phyloP scores from a whole-genome alignment of 768 basidiomycete species.

The Amanita muscaria region DNA sequence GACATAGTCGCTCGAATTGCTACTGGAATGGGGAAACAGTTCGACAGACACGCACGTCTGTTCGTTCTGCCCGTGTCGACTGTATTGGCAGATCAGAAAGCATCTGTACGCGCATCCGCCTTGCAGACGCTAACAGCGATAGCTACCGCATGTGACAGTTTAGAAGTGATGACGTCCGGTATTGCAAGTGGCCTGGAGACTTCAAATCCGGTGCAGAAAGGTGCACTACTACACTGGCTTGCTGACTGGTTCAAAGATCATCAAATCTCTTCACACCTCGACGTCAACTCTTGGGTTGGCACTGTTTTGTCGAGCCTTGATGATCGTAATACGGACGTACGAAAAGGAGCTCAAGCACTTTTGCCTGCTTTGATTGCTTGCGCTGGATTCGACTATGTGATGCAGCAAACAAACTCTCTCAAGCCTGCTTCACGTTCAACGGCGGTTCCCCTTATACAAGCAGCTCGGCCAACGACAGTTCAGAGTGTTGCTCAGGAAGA shows the following conservation, averaged over 20 bases:
- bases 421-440: conserved; percentile 87
- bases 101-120: conserved; percentile 72
- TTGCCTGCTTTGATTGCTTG: conserved; percentile 66
- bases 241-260: conserved; percentile 70
- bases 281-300: conserved; percentile 61
- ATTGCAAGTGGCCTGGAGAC: conserved; percentile 77
- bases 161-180: conserved; percentile 76
- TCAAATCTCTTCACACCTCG: conserved; percentile 43
- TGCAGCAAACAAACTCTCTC: conserved; percentile 77
- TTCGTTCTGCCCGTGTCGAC: conserved; percentile 71
- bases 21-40: conserved; percentile 89
- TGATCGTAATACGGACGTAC: conserved; percentile 84
- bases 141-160: conserved; percentile 70
- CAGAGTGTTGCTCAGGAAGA: conserved; percentile 15
- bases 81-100: conserved; percentile 90
- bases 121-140: conserved; percentile 75
- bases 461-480: conserved; percentile 50
- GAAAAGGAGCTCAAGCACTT: conserved; percentile 82
- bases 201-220: conserved; percentile 80
- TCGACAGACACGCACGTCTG: conserved; percentile 81
- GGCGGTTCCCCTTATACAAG: conserved; percentile 83
- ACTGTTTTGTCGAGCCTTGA: conserved; percentile 74
- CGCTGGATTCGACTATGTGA: conserved; percentile 76
- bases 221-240: conserved; percentile 72
- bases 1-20: conserved; percentile 89